Conservation (phyloP, 2,329 filamentous ascomycete genomes). For the Lasiodiplodia sp. region DNA sequence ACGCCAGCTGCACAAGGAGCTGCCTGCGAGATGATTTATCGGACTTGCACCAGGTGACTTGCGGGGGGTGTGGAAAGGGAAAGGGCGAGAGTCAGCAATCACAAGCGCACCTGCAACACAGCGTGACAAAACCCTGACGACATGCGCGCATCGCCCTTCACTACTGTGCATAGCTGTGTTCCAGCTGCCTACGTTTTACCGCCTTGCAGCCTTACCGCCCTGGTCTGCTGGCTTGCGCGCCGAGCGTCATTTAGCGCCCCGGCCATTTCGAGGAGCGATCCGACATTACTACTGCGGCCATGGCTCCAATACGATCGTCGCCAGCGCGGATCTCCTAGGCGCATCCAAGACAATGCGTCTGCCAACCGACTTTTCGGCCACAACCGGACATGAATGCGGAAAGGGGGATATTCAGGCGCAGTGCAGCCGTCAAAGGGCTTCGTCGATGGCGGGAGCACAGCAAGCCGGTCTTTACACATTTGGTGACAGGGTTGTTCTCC, state of each 20-base stretch:
- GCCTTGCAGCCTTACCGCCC: constrained; percentile 13
- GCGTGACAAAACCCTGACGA: background rate
- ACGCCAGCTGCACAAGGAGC: constrained; percentile 11
- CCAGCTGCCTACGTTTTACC: constrained; percentile 13
- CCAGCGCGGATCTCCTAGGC: constrained; percentile 24
- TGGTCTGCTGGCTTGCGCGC: background rate
- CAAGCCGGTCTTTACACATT: constrained; percentile 19
- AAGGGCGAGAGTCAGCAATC: constrained; percentile 1
- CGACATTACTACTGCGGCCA: constrained; percentile 24
- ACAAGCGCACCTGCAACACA: constrained; percentile 20
- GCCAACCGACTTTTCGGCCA: background rate
- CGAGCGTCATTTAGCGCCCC: constrained; percentile 12
- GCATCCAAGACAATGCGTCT: constrained; percentile 2
- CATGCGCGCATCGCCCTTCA: constrained; percentile 1
- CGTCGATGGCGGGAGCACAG: constrained; percentile 11
- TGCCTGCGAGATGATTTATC: constrained; percentile 19
- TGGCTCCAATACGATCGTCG: constrained; percentile 27
- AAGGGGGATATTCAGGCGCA: constrained; percentile 13
- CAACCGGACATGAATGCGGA: constrained; percentile 7
- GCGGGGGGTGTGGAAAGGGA: background rate
- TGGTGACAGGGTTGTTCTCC: constrained; percentile 25
- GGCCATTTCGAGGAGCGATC: constrained; percentile 17
- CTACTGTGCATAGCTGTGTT: background rate
- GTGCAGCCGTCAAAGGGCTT: background rate
- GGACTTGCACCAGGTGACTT: background rate